These are phyloP conservation scores for Yamadazyma spencermartinsiae DNA, from an alignment of 1,139 yeast genomes.

Conservation along the genomic window DNA sequence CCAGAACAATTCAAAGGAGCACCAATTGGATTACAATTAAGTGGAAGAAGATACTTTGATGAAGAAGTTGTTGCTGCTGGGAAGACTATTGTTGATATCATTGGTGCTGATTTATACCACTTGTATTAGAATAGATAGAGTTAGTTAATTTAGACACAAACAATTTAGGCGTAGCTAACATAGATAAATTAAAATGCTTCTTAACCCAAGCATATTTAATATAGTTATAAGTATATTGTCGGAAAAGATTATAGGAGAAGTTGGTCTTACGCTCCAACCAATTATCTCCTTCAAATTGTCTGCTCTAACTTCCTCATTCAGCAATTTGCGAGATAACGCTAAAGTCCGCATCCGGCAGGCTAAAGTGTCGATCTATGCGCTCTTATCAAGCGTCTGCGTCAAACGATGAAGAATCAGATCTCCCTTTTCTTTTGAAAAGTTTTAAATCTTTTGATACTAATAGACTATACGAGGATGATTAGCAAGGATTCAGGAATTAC, in stretches of 20 bases:
- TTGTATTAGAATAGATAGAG: slow-evolving; percentile 8
- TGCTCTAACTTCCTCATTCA: background rate
- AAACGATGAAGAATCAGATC: too few species aligned
- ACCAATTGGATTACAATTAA: slow-evolving; percentile 42
- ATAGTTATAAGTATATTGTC: background rate
- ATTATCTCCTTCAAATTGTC: too few species aligned
- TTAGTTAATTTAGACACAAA: too few species aligned
- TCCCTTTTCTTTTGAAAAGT: background rate
- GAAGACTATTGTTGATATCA: slow-evolving; percentile 30
- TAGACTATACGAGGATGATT: background rate
- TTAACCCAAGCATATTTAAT: background rate
- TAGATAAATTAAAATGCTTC: too few species aligned
- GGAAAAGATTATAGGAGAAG: background rate
- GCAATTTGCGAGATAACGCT: background rate
- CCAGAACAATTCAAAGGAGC: slow-evolving; percentile 40
- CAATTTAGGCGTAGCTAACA: too few species aligned
- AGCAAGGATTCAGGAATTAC: slow-evolving; percentile 5
- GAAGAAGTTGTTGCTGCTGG: slow-evolving; percentile 46
- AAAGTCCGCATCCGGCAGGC: background rate
- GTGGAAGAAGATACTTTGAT: slow-evolving; percentile 41
- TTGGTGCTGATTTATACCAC: slow-evolving; percentile 23
- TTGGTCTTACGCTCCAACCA: background rate
- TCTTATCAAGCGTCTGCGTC: too few species aligned
- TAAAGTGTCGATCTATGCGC: background rate
- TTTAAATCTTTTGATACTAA: background rate